phyloP scores from a whole-genome alignment of 176 grass and related monocot genomes.

The Zizania latifolia region DNA sequence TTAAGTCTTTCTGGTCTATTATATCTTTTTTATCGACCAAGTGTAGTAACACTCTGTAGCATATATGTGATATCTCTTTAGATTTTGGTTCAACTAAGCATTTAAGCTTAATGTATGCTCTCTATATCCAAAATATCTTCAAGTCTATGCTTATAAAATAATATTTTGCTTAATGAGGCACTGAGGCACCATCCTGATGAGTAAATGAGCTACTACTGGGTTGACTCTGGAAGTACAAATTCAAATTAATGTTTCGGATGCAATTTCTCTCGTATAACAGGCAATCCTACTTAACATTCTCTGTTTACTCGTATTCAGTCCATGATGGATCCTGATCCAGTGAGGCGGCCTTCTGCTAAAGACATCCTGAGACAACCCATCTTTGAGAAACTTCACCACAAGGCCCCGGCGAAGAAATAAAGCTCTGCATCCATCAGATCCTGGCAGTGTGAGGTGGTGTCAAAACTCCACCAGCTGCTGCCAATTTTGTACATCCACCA shows the following conservation, averaged over 20 bases:
- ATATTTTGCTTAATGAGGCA: background rate
- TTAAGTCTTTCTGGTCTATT: background rate
- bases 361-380: conserved; percentile 54
- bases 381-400: conserved; percentile 55
- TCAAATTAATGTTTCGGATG: background rate
- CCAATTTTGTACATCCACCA: conserved; percentile 32
- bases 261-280: background rate
- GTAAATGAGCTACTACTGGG: background rate
- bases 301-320: conserved; percentile 38
- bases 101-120: background rate
- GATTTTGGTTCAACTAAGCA: background rate
- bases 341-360: conserved; percentile 79
- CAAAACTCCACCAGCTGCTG: background rate
- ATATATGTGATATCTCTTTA: background rate
- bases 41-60: background rate
- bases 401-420: conserved; percentile 23
- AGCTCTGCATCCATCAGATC: background rate
- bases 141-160: background rate
- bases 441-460: background rate
- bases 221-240: background rate
- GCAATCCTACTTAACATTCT: background rate
- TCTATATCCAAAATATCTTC: background rate
- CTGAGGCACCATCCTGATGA: too few relatives aligned
- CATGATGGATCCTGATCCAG: conserved; percentile 91
- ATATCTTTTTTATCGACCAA: background rate